Conservation (phyloP, 805 yeast species). For the Zygotorulaspora danielsina region DNA sequence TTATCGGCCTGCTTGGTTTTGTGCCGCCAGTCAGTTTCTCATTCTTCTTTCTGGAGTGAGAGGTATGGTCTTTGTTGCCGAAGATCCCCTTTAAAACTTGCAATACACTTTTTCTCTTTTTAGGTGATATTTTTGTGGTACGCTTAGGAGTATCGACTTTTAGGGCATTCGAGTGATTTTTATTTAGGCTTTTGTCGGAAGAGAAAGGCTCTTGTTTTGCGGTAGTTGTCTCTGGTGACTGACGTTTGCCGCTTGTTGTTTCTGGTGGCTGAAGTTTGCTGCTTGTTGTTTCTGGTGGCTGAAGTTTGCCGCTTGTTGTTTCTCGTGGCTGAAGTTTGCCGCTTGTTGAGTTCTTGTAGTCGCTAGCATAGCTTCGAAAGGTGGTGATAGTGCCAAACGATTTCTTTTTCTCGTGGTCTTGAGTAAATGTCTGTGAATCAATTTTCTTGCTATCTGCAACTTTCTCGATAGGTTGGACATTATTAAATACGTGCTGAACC, state of each 20-base stretch:
- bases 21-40: neutral
- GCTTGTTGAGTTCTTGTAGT: conserved; percentile 16
- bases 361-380: conserved; percentile 31
- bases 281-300: too few relatives aligned
- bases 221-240: too few relatives aligned
- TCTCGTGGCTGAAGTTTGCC: too few relatives aligned
- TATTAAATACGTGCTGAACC: conserved; percentile 15
- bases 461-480: neutral
- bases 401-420: conserved; percentile 18
- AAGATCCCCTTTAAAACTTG: conserved; percentile 19
- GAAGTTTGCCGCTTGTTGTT: too few relatives aligned
- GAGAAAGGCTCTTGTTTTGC: neutral
- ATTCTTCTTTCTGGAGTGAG: neutral
- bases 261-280: too few relatives aligned
- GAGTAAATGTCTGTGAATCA: conserved; percentile 3
- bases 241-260: too few relatives aligned
- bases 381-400: conserved; percentile 34
- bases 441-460: neutral
- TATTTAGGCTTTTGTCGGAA: too few relatives aligned
- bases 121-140: too few relatives aligned
- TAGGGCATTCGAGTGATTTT: too few relatives aligned
- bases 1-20: conserved; percentile 1
- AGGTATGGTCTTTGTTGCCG: conserved; percentile 14
- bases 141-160: too few relatives aligned
- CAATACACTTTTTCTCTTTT: conserved; percentile 20